Percentiles rank a stretch among this genome's conserved stretches.
Evolutionary conservation across 2,329 filamentous ascomycete genomes (phyloP).

Genomic region (Westerdykella ornata): DNA sequence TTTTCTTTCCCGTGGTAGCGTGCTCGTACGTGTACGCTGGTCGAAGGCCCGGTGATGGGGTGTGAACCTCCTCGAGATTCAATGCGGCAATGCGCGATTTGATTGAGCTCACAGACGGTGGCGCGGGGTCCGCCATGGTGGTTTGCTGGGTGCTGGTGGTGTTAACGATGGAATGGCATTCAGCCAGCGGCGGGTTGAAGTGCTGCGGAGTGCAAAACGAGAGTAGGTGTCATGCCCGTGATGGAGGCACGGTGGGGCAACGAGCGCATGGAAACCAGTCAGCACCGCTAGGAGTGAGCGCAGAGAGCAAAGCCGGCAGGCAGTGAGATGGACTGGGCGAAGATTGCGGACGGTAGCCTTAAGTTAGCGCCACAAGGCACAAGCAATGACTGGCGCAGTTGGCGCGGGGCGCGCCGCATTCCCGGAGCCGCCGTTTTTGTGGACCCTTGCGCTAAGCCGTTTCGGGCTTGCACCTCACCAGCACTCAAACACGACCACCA

Average conservation of each 20-base stretch:
- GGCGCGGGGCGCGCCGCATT: no score
- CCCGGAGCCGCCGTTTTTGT: no score
- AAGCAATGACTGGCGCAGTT: no score
- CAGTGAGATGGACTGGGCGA: no score
- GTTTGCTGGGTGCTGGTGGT: neutral
- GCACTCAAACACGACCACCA: no score
- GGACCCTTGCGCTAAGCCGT: no score
- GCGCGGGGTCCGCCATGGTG: slow-evolving; percentile 26
- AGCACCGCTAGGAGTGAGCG: slow-evolving; percentile 1
- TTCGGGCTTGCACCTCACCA: no score
- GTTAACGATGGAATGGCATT: no score
- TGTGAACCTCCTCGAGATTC: slow-evolving; percentile 43
- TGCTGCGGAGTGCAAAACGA: neutral
- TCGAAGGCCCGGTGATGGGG: slow-evolving; percentile 29
- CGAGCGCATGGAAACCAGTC: neutral
- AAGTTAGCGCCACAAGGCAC: no score
- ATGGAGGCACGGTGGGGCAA: neutral
- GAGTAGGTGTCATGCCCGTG: neutral
- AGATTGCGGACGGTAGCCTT: no score
- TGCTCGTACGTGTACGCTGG: slow-evolving; percentile 34
- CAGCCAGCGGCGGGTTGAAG: neutral
- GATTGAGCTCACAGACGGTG: slow-evolving; percentile 27
- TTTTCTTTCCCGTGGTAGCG: slow-evolving; percentile 27
- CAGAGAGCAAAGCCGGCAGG: neutral
- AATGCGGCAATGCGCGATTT: slow-evolving; percentile 44